Percentiles rank a stretch among this genome's conserved stretches.
Evolutionary conservation across 2,329 filamentous ascomycete genomes (phyloP).

Genomic region (Xylariales sp.): DNA sequence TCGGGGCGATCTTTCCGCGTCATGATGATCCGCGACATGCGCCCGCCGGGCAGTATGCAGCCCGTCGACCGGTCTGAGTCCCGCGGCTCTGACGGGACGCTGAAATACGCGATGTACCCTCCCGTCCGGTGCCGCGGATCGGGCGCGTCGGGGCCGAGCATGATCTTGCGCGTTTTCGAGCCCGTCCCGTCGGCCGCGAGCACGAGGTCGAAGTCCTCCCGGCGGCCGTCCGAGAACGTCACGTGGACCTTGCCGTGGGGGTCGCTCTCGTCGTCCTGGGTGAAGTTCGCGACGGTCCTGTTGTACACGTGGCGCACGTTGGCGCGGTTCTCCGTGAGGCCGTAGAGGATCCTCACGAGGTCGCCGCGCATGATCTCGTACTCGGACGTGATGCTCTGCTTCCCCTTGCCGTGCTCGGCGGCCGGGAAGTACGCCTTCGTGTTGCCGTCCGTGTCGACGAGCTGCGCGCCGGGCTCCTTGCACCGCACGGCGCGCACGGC

Average conservation of each 20-base stretch:
- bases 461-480: constrained; percentile 54
- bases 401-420: constrained; percentile 46
- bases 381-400: constrained; percentile 51
- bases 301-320: constrained; percentile 47
- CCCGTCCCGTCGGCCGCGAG: constrained; percentile 66
- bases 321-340: constrained; percentile 22
- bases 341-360: constrained; percentile 50
- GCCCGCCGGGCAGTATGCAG: constrained; percentile 22
- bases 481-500: constrained; percentile 52
- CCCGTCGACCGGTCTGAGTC: constrained; percentile 29
- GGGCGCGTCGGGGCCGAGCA: constrained; percentile 46
- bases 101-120: constrained; percentile 46
- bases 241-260: constrained; percentile 43
- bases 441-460: constrained; percentile 50
- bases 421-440: constrained; percentile 45
- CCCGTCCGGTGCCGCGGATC: constrained; percentile 40
- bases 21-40: constrained; percentile 21
- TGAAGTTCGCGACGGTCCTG: constrained; percentile 43
- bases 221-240: constrained; percentile 56
- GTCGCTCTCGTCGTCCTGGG: constrained; percentile 43
- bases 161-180: constrained; percentile 57
- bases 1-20: constrained; percentile 41
- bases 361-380: constrained; percentile 54
- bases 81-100: constrained; percentile 37
- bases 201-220: constrained; percentile 61